Percentiles rank a stretch among this genome's conserved stretches.
Conservation (phyloP, 2,329 filamentous ascomycete genomes). For the Geosmithia morbida region DNA sequence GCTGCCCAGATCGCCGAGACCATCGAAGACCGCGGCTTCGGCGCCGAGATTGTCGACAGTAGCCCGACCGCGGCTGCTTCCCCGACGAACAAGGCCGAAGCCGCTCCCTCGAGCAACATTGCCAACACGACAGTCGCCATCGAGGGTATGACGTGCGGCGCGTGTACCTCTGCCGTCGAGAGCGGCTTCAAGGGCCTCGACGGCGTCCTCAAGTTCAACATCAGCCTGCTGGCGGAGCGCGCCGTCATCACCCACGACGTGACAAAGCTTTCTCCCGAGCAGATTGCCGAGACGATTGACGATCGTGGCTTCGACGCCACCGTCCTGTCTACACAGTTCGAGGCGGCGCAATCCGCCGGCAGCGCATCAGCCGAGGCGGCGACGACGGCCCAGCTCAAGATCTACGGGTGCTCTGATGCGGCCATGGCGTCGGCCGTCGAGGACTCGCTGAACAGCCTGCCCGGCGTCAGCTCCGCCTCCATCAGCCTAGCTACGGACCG, state of each 20-base stretch:
- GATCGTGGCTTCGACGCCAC: slow-evolving; percentile 80
- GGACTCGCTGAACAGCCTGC: slow-evolving; percentile 43
- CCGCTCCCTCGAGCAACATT: slow-evolving; percentile 24
- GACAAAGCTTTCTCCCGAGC: slow-evolving; percentile 51
- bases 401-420: slow-evolving; percentile 69
- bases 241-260: slow-evolving; percentile 79
- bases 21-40: slow-evolving; percentile 65
- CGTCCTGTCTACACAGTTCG: slow-evolving; percentile 61
- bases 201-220: slow-evolving; percentile 80
- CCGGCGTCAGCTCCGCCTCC: slow-evolving; percentile 61
- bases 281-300: slow-evolving; percentile 73
- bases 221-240: slow-evolving; percentile 83
- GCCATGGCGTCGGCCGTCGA: slow-evolving; percentile 60
- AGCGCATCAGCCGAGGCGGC: not conserved
- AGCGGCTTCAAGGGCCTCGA: slow-evolving; percentile 63
- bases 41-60: slow-evolving; percentile 63
- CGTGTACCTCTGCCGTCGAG: slow-evolving; percentile 87
- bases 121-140: slow-evolving; percentile 76
- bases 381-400: slow-evolving; percentile 56
- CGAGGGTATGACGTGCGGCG: slow-evolving; percentile 94
- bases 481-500: slow-evolving; percentile 62
- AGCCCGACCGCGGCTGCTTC: slow-evolving; percentile 2
- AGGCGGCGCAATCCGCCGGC: slow-evolving; percentile 15
- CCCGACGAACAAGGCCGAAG: slow-evolving; percentile 4
- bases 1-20: slow-evolving; percentile 39